Percentiles rank a stretch among this genome's conserved stretches.
Conservation (phyloP, 495 filamentous ascomycete species). For the Aspergillus bertholletiae region DNA sequence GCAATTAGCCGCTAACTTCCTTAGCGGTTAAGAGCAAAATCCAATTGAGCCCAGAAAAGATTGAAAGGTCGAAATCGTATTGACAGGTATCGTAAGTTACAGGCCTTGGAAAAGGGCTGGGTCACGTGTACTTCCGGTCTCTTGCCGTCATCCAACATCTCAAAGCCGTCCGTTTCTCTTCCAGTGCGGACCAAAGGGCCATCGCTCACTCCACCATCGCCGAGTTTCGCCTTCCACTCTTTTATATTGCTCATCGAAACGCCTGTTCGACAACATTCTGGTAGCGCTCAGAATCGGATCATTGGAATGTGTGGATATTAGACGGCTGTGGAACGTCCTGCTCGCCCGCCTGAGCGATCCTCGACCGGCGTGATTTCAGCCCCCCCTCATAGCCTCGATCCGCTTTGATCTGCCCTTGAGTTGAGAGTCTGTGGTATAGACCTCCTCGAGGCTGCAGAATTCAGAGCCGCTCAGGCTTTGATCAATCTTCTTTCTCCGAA, state of each 20-base stretch:
- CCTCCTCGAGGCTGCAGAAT: conserved; percentile 14
- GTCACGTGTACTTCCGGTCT: conserved; percentile 33
- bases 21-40: not conserved
- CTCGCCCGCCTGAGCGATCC: conserved; percentile 40
- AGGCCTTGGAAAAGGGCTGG: conserved; percentile 1
- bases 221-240: conserved; percentile 5
- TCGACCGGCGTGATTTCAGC: conserved; percentile 22
- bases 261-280: conserved; percentile 5
- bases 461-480: conserved; percentile 13
- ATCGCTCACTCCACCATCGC: conserved; percentile 4
- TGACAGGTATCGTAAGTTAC: not conserved
- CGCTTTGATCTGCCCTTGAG: conserved; percentile 9
- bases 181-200: conserved; percentile 26
- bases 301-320: conserved; percentile 42
- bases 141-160: conserved; percentile 40
- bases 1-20: not conserved
- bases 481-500: conserved; percentile 8
- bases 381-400: conserved; percentile 10
- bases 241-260: conserved; percentile 1
- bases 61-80: not conserved
- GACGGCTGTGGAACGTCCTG: conserved; percentile 36
- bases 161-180: conserved; percentile 18
- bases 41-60: not conserved
- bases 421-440: conserved; percentile 18
- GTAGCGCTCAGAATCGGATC: conserved; percentile 12